These are phyloP conservation scores for Diospyros lotus DNA, from an alignment of 148 eudicot genomes.

Conservation along the genomic window DNA sequence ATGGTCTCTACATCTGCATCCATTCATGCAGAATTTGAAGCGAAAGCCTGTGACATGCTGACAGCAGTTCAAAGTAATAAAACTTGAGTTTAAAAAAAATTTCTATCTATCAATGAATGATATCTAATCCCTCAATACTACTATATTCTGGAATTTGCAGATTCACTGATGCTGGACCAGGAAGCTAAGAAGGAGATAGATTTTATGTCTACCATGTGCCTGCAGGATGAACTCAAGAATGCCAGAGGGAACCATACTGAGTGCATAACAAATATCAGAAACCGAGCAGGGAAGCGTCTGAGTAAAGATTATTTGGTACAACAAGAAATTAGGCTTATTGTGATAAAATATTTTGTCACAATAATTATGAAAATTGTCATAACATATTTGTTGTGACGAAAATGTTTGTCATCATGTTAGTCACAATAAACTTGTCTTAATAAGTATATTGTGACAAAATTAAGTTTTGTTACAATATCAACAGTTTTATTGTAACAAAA, in stretches of 20 bases:
- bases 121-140: not conserved
- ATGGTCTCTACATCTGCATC: constrained; percentile 32
- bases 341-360: too few species aligned
- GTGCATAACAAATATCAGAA: constrained; percentile 37
- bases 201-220: constrained; percentile 35
- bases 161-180: constrained; percentile 50
- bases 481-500: too few species aligned
- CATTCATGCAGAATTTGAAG: constrained; percentile 39
- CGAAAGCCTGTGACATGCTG: constrained; percentile 26
- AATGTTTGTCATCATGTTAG: too few species aligned
- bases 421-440: too few species aligned
- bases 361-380: too few species aligned
- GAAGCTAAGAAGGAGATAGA: constrained; percentile 44
- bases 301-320: constrained; percentile 70
- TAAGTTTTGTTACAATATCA: too few species aligned
- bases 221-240: constrained; percentile 45
- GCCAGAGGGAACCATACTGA: constrained; percentile 35
- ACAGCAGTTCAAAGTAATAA: constrained; percentile 47
- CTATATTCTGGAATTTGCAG: constrained; percentile 28
- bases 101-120: not conserved
- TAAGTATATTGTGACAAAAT: too few species aligned
- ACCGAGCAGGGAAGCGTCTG: constrained; percentile 46
- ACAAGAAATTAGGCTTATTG: too few species aligned
- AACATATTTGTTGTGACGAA: too few species aligned
- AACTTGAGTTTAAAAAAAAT: not conserved